Conservation (phyloP, 2,329 filamentous ascomycete species). For the Xylariomycetidae sp. region DNA sequence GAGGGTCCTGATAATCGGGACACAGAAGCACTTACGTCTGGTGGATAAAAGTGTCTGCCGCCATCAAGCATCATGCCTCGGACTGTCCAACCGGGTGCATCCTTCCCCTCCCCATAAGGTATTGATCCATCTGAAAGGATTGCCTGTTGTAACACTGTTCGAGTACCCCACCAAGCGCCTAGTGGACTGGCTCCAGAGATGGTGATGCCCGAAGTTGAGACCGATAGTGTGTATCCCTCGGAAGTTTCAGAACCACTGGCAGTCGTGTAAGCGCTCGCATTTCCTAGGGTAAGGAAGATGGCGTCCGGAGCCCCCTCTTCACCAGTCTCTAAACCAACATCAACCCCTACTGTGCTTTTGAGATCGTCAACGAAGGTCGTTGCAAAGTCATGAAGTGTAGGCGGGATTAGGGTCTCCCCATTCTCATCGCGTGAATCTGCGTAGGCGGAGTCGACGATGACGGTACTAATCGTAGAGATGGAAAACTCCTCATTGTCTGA, state of each 20-base stretch:
- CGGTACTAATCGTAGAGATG: constrained; percentile 22
- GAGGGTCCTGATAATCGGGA: no score
- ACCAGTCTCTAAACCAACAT: constrained; percentile 22
- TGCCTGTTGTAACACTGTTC: constrained; percentile 47
- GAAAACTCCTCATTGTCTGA: constrained; percentile 20
- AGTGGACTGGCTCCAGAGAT: constrained; percentile 48
- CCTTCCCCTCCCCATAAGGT: constrained; percentile 35
- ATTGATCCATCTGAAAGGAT: constrained; percentile 33
- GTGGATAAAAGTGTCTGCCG: constrained; percentile 50
- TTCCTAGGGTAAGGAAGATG: constrained; percentile 43
- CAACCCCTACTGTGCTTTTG: constrained; percentile 20
- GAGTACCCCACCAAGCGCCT: constrained; percentile 53
- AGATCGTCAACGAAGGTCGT: constrained; percentile 36
- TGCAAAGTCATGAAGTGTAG: constrained; percentile 41
- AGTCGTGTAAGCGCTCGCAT: constrained; percentile 34
- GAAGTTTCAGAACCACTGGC: constrained; percentile 39
- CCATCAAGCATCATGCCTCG: constrained; percentile 45
- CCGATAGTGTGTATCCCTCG: constrained; percentile 42
- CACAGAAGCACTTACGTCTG: constrained; percentile 31
- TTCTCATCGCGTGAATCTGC: constrained; percentile 33
- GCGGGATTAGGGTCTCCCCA: constrained; percentile 47
- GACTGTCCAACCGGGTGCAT: constrained; percentile 45
- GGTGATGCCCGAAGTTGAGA: constrained; percentile 33
- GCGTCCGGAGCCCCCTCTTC: constrained; percentile 11
- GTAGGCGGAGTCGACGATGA: constrained; percentile 40